Evolutionary conservation across 768 basidiomycete genomes (phyloP).

Genomic region (Tulasnella sp.): DNA sequence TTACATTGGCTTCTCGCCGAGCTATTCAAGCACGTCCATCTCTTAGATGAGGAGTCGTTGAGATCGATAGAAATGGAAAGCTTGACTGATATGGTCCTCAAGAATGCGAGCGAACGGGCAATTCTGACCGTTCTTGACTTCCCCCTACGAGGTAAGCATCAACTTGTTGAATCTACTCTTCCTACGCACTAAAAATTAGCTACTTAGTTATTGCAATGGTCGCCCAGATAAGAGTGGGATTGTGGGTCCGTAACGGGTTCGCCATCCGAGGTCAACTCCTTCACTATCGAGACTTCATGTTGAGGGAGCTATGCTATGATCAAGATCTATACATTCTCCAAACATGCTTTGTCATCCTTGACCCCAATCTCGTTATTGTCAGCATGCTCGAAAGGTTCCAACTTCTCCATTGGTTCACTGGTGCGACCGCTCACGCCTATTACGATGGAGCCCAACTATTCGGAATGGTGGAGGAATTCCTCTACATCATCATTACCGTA

Average conservation of each 20-base stretch:
- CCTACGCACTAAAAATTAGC: background rate
- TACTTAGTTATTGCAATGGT: conserved; percentile 63
- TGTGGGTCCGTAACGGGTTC: conserved; percentile 97
- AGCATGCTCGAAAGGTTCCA: conserved; percentile 85
- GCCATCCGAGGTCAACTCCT: conserved; percentile 87
- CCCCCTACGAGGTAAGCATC: conserved; percentile 63
- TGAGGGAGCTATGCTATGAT: conserved; percentile 92
- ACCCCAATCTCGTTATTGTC: conserved; percentile 64
- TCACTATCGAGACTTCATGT: conserved; percentile 92
- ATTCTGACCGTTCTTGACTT: conserved; percentile 74
- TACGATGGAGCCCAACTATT: conserved; percentile 63
- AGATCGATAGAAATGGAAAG: conserved; percentile 39
- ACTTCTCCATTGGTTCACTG: conserved; percentile 65
- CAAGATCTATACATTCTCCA: conserved; percentile 89
- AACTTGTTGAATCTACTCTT: background rate
- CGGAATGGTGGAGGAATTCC: conserved; percentile 82
- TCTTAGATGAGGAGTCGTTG: conserved; percentile 45
- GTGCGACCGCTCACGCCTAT: conserved; percentile 38
- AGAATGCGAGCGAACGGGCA: conserved; percentile 49
- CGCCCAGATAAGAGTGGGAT: conserved; percentile 84
- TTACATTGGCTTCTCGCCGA: conserved; percentile 85
- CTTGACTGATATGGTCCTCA: conserved; percentile 44
- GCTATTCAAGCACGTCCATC: conserved; percentile 67
- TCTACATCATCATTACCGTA: conserved; percentile 78
- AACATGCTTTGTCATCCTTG: conserved; percentile 59